Evolutionary conservation across 169 alveolate species (phyloP).

Genomic region (Plasmodium relictum): DNA sequence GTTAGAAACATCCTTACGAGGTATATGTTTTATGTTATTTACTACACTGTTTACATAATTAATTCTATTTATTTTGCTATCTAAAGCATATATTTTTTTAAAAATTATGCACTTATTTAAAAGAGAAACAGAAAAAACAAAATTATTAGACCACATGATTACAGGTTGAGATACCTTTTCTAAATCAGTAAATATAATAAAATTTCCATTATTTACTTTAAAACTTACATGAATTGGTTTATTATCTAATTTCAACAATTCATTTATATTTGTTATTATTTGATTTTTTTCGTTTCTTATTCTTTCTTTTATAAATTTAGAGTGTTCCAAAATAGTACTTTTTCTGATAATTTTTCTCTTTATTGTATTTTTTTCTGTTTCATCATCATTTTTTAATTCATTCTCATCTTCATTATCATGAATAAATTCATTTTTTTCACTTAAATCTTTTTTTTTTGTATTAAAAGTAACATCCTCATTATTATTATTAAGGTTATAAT

Average conservation of each 20-base stretch:
- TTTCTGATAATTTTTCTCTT: neutral
- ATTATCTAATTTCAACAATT: constrained; percentile 58
- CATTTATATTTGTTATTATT: constrained; percentile 61
- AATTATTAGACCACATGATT: constrained; percentile 74
- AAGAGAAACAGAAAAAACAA: constrained; percentile 62
- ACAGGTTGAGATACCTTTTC: constrained; percentile 71
- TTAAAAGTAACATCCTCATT: neutral
- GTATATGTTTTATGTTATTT: neutral
- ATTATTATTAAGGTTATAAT: neutral
- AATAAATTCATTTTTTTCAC: neutral
- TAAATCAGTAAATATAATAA: constrained; percentile 62
- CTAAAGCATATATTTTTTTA: constrained; percentile 70
- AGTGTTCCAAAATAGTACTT: constrained; percentile 6
- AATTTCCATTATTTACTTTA: constrained; percentile 76
- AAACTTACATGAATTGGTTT: constrained; percentile 69
- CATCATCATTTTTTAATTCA: neutral
- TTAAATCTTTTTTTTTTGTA: neutral
- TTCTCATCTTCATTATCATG: neutral
- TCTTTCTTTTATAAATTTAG: constrained; percentile 28
- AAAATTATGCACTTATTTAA: constrained; percentile 62
- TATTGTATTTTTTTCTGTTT: neutral
- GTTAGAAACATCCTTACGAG: constrained; percentile 25
- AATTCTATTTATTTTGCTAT: constrained; percentile 74
- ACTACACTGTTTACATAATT: constrained; percentile 25
- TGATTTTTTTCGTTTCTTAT: constrained; percentile 42